phyloP scores from a whole-genome alignment of 2,329 filamentous ascomycete genomes.

The Verticillium dahliae region DNA sequence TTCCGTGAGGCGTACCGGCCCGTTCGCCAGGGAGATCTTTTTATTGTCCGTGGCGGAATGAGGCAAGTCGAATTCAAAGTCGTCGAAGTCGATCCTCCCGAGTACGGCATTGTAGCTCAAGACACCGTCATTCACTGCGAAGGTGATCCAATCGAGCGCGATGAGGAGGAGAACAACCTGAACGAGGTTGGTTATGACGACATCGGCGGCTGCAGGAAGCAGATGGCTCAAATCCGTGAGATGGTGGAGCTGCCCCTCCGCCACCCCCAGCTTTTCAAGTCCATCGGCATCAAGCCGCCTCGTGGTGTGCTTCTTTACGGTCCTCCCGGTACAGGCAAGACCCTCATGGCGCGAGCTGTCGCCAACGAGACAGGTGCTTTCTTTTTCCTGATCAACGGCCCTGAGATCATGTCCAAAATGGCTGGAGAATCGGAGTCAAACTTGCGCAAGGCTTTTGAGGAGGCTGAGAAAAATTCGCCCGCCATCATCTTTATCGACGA shows the following conservation, averaged over 20 bases:
- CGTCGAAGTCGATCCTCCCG: slow-evolving; percentile 94
- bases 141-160: slow-evolving; percentile 90
- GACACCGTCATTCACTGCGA: slow-evolving; percentile 99
- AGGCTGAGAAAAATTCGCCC: slow-evolving; percentile 98
- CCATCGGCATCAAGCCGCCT: slow-evolving; percentile 98
- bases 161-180: slow-evolving; percentile 98
- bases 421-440: slow-evolving; percentile 99
- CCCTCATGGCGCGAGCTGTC: slow-evolving; percentile 95
- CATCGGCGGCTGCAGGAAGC: slow-evolving; percentile 98
- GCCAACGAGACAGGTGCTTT: slow-evolving; percentile 98
- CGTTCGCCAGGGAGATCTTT: slow-evolving; percentile 93
- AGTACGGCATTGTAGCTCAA: slow-evolving; percentile 97
- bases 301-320: slow-evolving; percentile 96
- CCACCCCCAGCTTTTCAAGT: slow-evolving; percentile 99
- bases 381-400: slow-evolving; percentile 99
- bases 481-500: slow-evolving; percentile 99
- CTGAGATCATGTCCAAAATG: slow-evolving; percentile 99
- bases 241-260: slow-evolving; percentile 95
- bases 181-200: slow-evolving; percentile 99
- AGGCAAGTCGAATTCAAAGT: slow-evolving; percentile 99
- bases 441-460: slow-evolving; percentile 97
- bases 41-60: slow-evolving; percentile 97
- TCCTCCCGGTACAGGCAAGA: slow-evolving; percentile 98
- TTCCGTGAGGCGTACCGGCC: slow-evolving; percentile 99
- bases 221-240: slow-evolving; percentile 99